Percentiles rank a stretch among this genome's conserved stretches.
Evolutionary conservation across 495 filamentous ascomycete species (phyloP).

Genomic region (Articulospora tetracladia): DNA sequence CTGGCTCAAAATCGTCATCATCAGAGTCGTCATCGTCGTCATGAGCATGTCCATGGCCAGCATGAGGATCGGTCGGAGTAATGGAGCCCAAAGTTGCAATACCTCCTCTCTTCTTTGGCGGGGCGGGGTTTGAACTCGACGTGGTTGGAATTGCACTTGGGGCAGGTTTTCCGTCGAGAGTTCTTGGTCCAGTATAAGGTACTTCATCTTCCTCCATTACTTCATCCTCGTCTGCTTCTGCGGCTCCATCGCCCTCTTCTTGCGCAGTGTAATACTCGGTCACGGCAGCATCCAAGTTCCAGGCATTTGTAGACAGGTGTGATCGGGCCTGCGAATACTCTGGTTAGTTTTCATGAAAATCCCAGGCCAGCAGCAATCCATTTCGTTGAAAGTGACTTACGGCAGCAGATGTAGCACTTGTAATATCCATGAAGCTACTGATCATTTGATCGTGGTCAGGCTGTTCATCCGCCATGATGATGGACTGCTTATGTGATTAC

Average conservation of each 20-base stretch:
- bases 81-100: slow-evolving; percentile 56
- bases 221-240: slow-evolving; percentile 25
- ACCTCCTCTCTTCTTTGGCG: slow-evolving; percentile 40
- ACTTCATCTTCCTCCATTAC: slow-evolving; percentile 28
- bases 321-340: slow-evolving; percentile 54
- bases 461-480: slow-evolving; percentile 2
- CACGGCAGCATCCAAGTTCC: slow-evolving; percentile 66
- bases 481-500: not conserved
- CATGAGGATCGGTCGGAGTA: slow-evolving; percentile 27
- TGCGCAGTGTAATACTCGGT: slow-evolving; percentile 66
- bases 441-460: slow-evolving; percentile 65
- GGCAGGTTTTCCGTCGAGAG: slow-evolving; percentile 50
- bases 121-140: slow-evolving; percentile 32
- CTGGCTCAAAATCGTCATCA: slow-evolving; percentile 57
- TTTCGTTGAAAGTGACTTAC: too few relatives aligned
- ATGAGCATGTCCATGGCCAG: slow-evolving; percentile 48
- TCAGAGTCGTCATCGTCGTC: slow-evolving; percentile 57
- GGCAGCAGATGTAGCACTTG: slow-evolving; percentile 57
- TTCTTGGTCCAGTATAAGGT: slow-evolving; percentile 50
- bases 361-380: too few relatives aligned
- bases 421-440: slow-evolving; percentile 69
- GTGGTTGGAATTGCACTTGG: slow-evolving; percentile 29
- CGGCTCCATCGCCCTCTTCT: slow-evolving; percentile 50
- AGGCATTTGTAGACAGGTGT: slow-evolving; percentile 62
- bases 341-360: not conserved